phyloP scores from a whole-genome alignment of 2,329 filamentous ascomycete species.

The Fusarium sp. region DNA sequence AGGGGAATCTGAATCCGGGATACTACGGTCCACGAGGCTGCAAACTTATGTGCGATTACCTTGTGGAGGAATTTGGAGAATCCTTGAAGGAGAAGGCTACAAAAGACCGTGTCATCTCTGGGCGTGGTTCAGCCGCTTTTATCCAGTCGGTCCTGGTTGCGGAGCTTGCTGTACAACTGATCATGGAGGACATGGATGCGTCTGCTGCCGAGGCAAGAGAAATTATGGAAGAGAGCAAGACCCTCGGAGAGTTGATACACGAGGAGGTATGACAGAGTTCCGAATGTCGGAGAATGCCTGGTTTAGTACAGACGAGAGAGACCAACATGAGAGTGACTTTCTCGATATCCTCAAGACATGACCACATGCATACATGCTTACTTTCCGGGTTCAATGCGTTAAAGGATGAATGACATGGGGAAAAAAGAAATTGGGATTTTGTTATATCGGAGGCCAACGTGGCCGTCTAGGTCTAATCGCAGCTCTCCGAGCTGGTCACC shows the following conservation, averaged over 20 bases:
- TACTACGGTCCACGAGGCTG: constrained; percentile 87
- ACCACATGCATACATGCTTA: not conserved
- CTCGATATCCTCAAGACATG: too few species aligned
- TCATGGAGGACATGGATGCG: constrained; percentile 68
- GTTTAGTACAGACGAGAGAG: too few species aligned
- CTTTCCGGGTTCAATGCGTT: not conserved
- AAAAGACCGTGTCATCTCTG: constrained; percentile 74
- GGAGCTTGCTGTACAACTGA: constrained; percentile 70
- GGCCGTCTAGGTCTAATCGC: constrained; percentile 42
- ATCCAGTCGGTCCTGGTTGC: constrained; percentile 83
- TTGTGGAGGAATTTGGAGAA: constrained; percentile 71
- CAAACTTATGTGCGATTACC: constrained; percentile 76
- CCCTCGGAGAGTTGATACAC: constrained; percentile 75
- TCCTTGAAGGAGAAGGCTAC: constrained; percentile 72
- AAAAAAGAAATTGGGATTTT: constrained; percentile 28
- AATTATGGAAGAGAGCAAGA: constrained; percentile 75
- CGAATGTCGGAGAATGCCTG: not conserved
- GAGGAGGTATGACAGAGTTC: constrained; percentile 60
- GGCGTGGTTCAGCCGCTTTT: constrained; percentile 74
- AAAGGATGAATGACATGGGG: constrained; percentile 4
- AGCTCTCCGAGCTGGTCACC: constrained; percentile 27
- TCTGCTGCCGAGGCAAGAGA: constrained; percentile 58
- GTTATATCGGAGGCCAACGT: constrained; percentile 29
- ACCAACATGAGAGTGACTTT: not conserved
- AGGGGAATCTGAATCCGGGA: constrained; percentile 74